Conservation (phyloP, 768 basidiomycete species). For the Kondoa subrosea region DNA sequence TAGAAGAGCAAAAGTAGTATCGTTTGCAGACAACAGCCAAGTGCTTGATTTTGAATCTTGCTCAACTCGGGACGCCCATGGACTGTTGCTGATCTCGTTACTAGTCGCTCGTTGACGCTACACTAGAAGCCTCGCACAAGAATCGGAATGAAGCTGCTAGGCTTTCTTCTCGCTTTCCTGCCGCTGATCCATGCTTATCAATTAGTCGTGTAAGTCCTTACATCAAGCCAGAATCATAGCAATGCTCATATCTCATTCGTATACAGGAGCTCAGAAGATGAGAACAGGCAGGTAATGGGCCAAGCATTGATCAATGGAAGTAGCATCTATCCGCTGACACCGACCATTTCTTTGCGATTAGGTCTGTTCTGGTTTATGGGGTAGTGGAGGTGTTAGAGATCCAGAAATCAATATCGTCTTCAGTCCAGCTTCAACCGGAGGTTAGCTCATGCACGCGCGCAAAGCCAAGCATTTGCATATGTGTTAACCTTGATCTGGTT, state of each 20-base stretch:
- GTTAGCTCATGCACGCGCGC: not conserved
- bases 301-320: too few species aligned
- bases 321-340: too few species aligned
- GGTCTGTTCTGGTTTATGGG: slow-evolving; percentile 18
- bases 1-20: too few species aligned
- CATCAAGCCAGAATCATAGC: too few species aligned
- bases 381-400: slow-evolving; percentile 14
- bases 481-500: slow-evolving; percentile 59
- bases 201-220: not conserved
- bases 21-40: too few species aligned
- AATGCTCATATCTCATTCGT: not conserved
- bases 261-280: not conserved
- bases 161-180: not conserved
- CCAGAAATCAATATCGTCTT: slow-evolving; percentile 17
- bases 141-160: too few species aligned
- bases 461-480: slow-evolving; percentile 33
- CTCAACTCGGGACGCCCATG: not conserved
- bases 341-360: too few species aligned
- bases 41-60: too few species aligned
- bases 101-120: too few species aligned
- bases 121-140: too few species aligned
- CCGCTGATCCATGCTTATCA: not conserved
- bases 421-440: not conserved
- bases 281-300: slow-evolving; percentile 8
- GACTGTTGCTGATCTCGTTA: not conserved